Percentiles rank a stretch among this genome's conserved stretches.
Evolutionary conservation across 495 filamentous ascomycete genomes (phyloP).

Genomic region (Neurospora sp.): DNA sequence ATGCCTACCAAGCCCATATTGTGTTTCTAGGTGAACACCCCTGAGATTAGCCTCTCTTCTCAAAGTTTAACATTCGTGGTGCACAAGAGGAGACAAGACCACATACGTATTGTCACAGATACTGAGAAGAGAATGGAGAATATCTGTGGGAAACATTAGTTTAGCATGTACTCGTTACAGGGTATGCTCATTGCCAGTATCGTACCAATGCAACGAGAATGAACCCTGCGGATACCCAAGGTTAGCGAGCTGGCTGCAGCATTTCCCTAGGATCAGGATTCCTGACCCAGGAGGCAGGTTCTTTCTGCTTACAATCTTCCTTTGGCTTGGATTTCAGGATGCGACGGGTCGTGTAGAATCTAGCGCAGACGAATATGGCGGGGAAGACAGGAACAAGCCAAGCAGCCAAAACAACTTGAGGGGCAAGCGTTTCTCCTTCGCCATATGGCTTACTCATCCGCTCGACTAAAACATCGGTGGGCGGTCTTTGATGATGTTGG

Average conservation of each 20-base stretch:
- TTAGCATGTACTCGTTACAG: not conserved
- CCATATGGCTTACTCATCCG: not conserved
- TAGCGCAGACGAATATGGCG: conserved; percentile 9
- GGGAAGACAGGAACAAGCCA: conserved; percentile 11
- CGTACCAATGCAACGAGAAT: conserved; percentile 4
- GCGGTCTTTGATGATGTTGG: too few relatives aligned
- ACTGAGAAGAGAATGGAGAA: conserved; percentile 4
- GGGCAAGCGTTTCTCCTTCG: not conserved
- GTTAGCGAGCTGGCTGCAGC: not conserved
- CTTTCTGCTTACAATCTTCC: conserved; percentile 14
- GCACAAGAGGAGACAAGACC: not conserved
- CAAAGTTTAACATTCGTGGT: not conserved
- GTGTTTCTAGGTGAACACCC: not conserved
- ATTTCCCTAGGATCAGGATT: not conserved
- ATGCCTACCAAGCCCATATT: conserved; percentile 6
- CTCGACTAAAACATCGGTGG: too few relatives aligned
- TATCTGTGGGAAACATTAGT: not conserved
- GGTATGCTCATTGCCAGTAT: too few relatives aligned
- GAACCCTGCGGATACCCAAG: not conserved
- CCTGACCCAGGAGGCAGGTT: not conserved
- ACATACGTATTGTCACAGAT: conserved; percentile 1
- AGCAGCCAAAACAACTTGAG: conserved; percentile 5
- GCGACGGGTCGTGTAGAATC: conserved; percentile 13
- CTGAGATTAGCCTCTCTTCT: not conserved
- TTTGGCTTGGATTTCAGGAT: conserved; percentile 9